These are phyloP conservation scores for Pseudonitzschia multistriata DNA, from an alignment of 108 stramenopile genomes.

Conservation along the genomic window DNA sequence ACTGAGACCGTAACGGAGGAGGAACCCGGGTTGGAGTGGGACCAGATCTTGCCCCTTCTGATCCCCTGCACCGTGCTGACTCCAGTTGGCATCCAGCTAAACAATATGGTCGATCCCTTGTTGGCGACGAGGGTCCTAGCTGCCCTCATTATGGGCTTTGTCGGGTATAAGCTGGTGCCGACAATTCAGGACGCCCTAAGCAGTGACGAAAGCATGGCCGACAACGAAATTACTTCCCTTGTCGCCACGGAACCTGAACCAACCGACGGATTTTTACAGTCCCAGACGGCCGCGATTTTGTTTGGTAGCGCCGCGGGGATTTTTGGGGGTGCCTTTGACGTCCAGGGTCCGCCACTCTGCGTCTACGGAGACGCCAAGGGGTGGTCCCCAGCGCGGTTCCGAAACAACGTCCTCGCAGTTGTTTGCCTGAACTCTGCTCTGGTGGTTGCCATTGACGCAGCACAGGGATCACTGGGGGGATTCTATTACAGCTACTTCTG, in stretches of 20 bases:
- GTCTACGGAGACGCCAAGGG: slow-evolving; percentile 12
- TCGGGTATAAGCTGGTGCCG: slow-evolving; percentile 5
- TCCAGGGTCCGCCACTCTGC: slow-evolving; percentile 8
- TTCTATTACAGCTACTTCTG: slow-evolving; percentile 9
- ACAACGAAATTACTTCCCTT: too few relatives aligned
- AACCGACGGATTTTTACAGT: not conserved
- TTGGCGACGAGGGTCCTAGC: not conserved
- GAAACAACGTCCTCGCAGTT: slow-evolving; percentile 2
- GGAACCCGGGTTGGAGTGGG: slow-evolving; percentile 2
- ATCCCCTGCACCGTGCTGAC: slow-evolving; percentile 10
- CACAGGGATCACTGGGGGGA: not conserved
- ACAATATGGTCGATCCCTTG: not conserved
- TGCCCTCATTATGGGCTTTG: slow-evolving; percentile 9
- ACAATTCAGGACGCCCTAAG: slow-evolving; percentile 2
- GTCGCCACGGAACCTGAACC: not conserved
- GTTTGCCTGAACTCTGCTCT: not conserved
- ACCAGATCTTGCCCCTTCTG: not conserved
- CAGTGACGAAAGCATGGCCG: not conserved
- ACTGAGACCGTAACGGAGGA: not conserved
- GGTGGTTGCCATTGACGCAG: not conserved
- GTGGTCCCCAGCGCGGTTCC: slow-evolving; percentile 4
- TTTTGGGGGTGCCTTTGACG: slow-evolving; percentile 13
- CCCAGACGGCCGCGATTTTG: slow-evolving; percentile 7
- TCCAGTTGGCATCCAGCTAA: slow-evolving; percentile 1
- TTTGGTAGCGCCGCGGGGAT: slow-evolving; percentile 4